Evolutionary conservation across 352 stramenopile species (phyloP), one percentile per base, ranked within the genome.

Genomic region (Phytophthora crassamura): DNA sequence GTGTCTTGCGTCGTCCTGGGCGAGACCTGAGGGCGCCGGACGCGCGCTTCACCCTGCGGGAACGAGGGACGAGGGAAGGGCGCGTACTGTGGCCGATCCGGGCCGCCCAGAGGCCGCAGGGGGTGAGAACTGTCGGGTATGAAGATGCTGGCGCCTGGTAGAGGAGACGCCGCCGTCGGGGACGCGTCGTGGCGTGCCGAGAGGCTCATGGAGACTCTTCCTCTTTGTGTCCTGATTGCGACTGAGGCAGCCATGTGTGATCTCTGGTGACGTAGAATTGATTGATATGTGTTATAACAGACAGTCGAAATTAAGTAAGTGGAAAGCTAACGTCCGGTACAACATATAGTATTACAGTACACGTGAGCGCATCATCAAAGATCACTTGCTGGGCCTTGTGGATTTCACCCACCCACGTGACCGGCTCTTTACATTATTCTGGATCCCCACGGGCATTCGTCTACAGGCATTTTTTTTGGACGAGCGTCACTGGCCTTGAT

Each of bases 1-100:
- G 43, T 43, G 32, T 74, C 57, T 18, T 54, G 66, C 5, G 59
- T 53, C 43, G 36, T 40, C 15, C 50, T 65, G 34, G 14, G 38
- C 33, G 30, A 48, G 7, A 48, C 39, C 7, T 53, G 49, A 11
- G 41, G 7, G 1, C 36, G 18, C 22, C 46, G 16, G 30, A 34
- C 36, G 43, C 50, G 15, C 7, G 38, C 25, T 42, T 55, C 53
- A 6, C 67, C 54, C 35, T 77, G 64, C 25, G 64, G 69, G 46
- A 78, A 78, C 2, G 62, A 9, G 10, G 62, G 53, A 30, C 57
- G 61, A 3, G 39, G 62, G 43, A 78, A 75, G 6, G 64, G 47
- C 16, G 45, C 5, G 38, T 43, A 55, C 8, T 25, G 38, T 25
- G 40, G 20, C 9, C 38, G 33, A 38, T 32, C 45, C 7, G 57